These are phyloP conservation scores for Monosporozyma siamensis DNA, from an alignment of 805 yeast genomes.

Conservation along the genomic window DNA sequence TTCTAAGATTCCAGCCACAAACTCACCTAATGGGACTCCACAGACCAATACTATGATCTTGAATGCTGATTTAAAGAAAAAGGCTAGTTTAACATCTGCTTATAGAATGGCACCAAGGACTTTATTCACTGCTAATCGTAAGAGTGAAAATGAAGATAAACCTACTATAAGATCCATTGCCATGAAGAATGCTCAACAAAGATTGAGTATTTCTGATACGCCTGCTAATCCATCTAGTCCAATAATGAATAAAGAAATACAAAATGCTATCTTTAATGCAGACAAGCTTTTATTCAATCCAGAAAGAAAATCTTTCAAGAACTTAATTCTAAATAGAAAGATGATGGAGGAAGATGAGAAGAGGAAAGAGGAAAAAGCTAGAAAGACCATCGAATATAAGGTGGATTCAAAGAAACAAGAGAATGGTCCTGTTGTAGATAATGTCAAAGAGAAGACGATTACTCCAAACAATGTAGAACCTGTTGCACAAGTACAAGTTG, in stretches of 20 bases:
- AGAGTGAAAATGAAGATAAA: not conserved
- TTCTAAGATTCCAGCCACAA: constrained; percentile 28
- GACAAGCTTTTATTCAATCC: constrained; percentile 20
- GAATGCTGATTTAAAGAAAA: constrained; percentile 42
- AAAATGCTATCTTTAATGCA: not conserved
- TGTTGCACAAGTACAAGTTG: not conserved
- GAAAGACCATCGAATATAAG: not conserved
- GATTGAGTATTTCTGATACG: not conserved
- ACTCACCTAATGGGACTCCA: constrained; percentile 8
- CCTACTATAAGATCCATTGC: constrained; percentile 1
- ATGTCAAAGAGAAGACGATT: not conserved
- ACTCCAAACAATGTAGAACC: not conserved
- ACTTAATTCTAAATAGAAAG: constrained; percentile 21
- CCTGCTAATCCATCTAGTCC: not conserved
- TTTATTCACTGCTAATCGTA: constrained; percentile 29
- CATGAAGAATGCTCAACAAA: not conserved
- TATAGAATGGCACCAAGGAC: constrained; percentile 60
- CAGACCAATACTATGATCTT: constrained; percentile 39
- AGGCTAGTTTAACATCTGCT: constrained; percentile 49
- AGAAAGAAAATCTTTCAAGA: constrained; percentile 24
- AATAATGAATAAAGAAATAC: not conserved
- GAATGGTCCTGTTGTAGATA: not conserved
- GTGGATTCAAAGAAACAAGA: not conserved
- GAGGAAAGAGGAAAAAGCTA: not conserved
- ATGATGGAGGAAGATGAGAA: constrained; percentile 8